phyloP scores from a whole-genome alignment of 257 asterid genomes.

The Linderniella brevidens region DNA sequence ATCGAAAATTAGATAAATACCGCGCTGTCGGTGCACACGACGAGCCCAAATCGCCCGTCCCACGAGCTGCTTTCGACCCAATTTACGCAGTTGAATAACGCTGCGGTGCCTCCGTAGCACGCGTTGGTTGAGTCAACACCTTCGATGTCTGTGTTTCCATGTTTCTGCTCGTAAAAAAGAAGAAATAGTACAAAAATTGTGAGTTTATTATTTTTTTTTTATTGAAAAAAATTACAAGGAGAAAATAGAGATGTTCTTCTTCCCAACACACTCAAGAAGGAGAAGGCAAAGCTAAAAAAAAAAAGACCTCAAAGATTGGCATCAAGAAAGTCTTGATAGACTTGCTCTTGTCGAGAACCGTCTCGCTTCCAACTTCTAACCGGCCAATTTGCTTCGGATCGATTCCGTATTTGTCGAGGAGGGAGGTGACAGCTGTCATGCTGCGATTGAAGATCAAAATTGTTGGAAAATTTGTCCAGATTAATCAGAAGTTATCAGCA shows the following conservation, averaged over 20 bases:
- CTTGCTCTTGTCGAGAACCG: slow-evolving; percentile 95
- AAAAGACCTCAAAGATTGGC: slow-evolving; percentile 99
- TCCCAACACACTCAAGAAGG: too few relatives aligned
- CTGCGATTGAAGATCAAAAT: slow-evolving; percentile 26
- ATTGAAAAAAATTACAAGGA: too few relatives aligned
- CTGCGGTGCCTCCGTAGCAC: slow-evolving; percentile 99
- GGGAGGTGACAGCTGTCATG: slow-evolving; percentile 85
- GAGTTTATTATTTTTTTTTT: too few relatives aligned
- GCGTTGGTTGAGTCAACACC: slow-evolving; percentile 98
- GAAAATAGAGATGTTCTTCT: too few relatives aligned
- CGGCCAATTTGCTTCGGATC: slow-evolving; percentile 92
- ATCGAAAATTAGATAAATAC: slow-evolving; percentile 18
- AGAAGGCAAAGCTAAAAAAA: too few relatives aligned
- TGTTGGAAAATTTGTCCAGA: too few relatives aligned
- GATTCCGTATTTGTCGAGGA: slow-evolving; percentile 65
- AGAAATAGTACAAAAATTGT: not conserved
- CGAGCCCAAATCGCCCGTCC: slow-evolving; percentile 99
- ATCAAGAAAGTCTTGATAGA: slow-evolving; percentile 93
- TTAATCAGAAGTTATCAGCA: too few relatives aligned
- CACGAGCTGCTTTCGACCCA: slow-evolving; percentile 98
- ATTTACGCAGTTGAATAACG: slow-evolving; percentile 79
- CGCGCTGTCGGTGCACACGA: slow-evolving; percentile 99
- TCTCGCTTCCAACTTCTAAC: slow-evolving; percentile 96
- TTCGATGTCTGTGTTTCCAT: slow-evolving; percentile 91
- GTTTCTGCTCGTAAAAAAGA: slow-evolving; percentile 24